Base-by-base conservation (phyloP, 257 asterid species). In the Primulina tabacum region DNA sequence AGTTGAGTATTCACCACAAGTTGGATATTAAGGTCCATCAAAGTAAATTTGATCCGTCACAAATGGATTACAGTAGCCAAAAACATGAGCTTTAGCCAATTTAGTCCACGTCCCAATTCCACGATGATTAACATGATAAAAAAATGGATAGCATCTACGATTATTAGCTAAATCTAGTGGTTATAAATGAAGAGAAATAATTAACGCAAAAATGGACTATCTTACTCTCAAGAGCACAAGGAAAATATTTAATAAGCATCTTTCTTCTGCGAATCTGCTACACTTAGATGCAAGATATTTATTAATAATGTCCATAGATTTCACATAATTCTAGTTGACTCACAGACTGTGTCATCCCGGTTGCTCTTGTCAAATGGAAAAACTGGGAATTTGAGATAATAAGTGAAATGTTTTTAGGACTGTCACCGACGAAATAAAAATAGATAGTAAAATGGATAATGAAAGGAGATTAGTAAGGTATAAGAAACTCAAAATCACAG, bases 21-120 rank as follows among this genome's bases (percentile, higher is more conserved):
- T 67, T 53, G 71, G 69, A 67, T 26, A 71, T n/a, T 59, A 47
- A 50, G 71, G 64, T 33, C 70, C 73, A 53, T 55, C 33, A 30
- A 75, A 21, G 63, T 70, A 35, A 9, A 60, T 18, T 47, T 56
- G 67, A 65, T 32, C 55, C 11, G 24, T 35, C 52, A 14, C 5
- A 74, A 69, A 57, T 58, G 18, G 21, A 6, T 40, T 60, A 21
- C 26, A 24, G 56, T 71, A 7, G 14, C 65, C 32, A 63, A 53
- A 67, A 24, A 62, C 60, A 67, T 8, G 40, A 58, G 37, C 4
- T 50, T 50, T 63, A 58, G 35, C 12, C 37, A 47, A 16, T 47
- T 60, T 34, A 29, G 52, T 47, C 56, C 16, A 50, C 17, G 21
- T 26, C 62, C 47, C 21, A 21, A 65, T 7, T 21, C 40, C 2